phyloP scores from a whole-genome alignment of 2,329 filamentous ascomycete species.

The Aurifilum marmelostoma region DNA sequence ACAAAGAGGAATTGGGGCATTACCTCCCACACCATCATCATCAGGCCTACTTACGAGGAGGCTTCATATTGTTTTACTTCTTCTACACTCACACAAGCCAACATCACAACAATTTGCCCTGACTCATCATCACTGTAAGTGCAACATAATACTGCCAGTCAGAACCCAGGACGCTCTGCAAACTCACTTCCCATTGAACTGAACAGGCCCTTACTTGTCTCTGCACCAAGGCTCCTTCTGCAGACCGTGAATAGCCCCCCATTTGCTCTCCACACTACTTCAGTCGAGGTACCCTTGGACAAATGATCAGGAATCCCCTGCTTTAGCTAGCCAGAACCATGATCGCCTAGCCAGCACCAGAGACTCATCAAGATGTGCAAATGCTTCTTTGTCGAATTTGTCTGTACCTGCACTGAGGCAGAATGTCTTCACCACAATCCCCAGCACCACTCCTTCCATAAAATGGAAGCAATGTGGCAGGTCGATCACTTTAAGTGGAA shows the following conservation, averaged over 20 bases:
- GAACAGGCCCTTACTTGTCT: not conserved
- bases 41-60: too few relatives aligned
- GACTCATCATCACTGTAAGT: not conserved
- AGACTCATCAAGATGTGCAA: constrained; percentile 19
- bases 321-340: not conserved
- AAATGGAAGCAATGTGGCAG: constrained; percentile 7
- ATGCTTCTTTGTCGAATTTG: constrained; percentile 19
- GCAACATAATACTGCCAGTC: not conserved
- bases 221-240: too few relatives aligned
- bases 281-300: not conserved
- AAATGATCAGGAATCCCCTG: not conserved
- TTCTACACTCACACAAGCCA: not conserved
- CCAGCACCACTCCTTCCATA: not conserved
- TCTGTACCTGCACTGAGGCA: constrained; percentile 8
- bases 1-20: too few relatives aligned
- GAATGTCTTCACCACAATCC: constrained; percentile 11
- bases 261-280: too few relatives aligned
- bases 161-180: not conserved
- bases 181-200: not conserved
- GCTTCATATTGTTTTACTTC: not conserved
- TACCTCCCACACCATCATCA: not conserved
- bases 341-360: not conserved
- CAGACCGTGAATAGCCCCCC: not conserved
- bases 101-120: not conserved
- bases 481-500: constrained; percentile 18